Evolutionary conservation across 805 yeast species (phyloP), one percentile per base, ranked within the genome.

Genomic region (Candida dajiaensis): DNA sequence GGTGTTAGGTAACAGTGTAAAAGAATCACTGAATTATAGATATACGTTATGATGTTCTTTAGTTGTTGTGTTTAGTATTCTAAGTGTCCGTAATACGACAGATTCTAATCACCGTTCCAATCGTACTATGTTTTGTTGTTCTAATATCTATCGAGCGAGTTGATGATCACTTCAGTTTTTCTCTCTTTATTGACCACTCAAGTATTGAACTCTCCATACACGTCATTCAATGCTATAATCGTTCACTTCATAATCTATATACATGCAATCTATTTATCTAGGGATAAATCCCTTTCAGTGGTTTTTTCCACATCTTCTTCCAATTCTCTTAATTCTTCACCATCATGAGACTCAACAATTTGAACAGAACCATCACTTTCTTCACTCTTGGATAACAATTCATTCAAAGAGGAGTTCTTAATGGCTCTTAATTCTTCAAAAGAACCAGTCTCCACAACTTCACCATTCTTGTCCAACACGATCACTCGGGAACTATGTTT

Each of bases 401-500:
- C 53, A 53, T 65, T 69, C 45, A 71, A 51, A 15, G 64, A 64
- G 22, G 72, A 66, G 3, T 53, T 46, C 11, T 63, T 58, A 20
- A 78, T 60, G 7, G 65, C 59, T 45, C 74, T 72, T 47, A 87
- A 70, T 22, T 70, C 75, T 10, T 67, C 68, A 60, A 80, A 87
- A 10, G 69, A 50, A 15, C 90, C 94, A 38, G 80, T 76, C 62
- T 85, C 95, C 10, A 79, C 85, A 44, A 88, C 90, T 41, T 71
- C 73, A 4, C 96, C 95, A 33, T 83, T 78, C 29, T 75, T 72
- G 18, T 83, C 85, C 42, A 92, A 69, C 3, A 92, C 97, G 44
- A 92, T 76, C 12, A 90, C 82, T 53, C 88, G 73, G 35, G 88
- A 83, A 55, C 95, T 83, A 66, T 89, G 80, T 55, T 81, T 80